Conservation (phyloP, 1,284 basidiomycete genomes). For the Ustilago tritici region DNA sequence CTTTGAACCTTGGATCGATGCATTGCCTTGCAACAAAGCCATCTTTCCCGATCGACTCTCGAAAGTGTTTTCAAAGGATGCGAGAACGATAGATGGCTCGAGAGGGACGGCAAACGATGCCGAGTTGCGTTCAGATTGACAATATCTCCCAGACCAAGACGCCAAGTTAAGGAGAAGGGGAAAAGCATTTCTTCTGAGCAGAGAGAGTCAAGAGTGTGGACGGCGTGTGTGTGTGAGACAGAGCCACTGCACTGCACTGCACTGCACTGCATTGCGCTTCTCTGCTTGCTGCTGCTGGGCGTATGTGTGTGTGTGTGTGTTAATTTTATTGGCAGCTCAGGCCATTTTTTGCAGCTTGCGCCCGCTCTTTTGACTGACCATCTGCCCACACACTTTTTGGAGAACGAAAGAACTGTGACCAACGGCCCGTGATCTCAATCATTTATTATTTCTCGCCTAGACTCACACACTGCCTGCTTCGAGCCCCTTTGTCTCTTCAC, state of each 20-base stretch:
- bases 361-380: not conserved
- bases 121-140: not conserved
- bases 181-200: conserved; percentile 2
- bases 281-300: conserved; percentile 2
- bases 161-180: not conserved
- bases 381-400: conserved; percentile 1
- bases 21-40: not conserved
- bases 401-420: too few species aligned
- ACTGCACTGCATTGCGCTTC: conserved; percentile 1
- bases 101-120: not conserved
- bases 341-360: not conserved
- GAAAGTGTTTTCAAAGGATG: not conserved
- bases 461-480: conserved; percentile 18
- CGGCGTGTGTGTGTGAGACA: not conserved
- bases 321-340: not conserved
- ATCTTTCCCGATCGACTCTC: not conserved
- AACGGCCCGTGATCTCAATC: too few species aligned
- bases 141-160: not conserved
- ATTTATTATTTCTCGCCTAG: not conserved
- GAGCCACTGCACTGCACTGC: not conserved
- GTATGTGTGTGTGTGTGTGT: not conserved
- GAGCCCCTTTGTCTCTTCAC: conserved; percentile 20
- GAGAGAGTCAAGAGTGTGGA: not conserved
- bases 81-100: too few species aligned
- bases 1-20: not conserved